Percentiles rank a stretch among this genome's conserved stretches.
These are phyloP conservation scores for Marsdenia floribunda DNA, from an alignment of 257 asterid genomes.

Conservation along the genomic window DNA sequence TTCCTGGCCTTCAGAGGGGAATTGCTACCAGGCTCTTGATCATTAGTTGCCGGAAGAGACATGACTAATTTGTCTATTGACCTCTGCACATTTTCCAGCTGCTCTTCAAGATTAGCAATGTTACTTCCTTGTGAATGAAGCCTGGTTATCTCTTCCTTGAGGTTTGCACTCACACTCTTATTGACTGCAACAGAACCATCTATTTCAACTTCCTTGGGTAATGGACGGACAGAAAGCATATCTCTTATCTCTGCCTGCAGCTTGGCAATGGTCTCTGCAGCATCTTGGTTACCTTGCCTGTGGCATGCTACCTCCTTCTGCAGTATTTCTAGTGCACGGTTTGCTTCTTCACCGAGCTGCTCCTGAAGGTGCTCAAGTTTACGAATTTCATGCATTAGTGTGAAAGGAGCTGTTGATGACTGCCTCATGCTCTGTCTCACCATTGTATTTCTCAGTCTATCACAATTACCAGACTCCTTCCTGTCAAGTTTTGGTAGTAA, in stretches of 20 bases:
- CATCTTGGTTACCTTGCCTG: conserved; percentile 92
- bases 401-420: conserved; percentile 85
- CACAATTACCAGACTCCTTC: conserved; percentile 33
- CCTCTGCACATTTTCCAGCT: conserved; percentile 87
- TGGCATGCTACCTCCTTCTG: conserved; percentile 95
- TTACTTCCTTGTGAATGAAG: conserved; percentile 95
- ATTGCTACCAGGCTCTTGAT: conserved; percentile 41
- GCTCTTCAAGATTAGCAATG: conserved; percentile 87
- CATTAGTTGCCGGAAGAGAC: conserved; percentile 66
- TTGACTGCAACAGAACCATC: conserved; percentile 50
- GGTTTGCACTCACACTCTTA: conserved; percentile 87
- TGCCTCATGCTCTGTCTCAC: conserved; percentile 77
- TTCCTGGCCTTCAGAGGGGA: conserved; percentile 48
- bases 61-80: conserved; percentile 82
- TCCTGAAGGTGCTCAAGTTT: conserved; percentile 98
- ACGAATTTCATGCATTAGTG: conserved; percentile 86
- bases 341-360: conserved; percentile 93
- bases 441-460: conserved; percentile 49
- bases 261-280: conserved; percentile 94
- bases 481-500: conserved; percentile 56
- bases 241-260: conserved; percentile 85
- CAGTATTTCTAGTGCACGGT: conserved; percentile 83
- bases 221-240: conserved; percentile 53
- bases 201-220: conserved; percentile 52
- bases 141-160: conserved; percentile 88